Percentiles rank a stretch among this genome's conserved stretches.
Evolutionary conservation across 129 eudicot genomes (phyloP).

Genomic region (Flaveria bidentis): DNA sequence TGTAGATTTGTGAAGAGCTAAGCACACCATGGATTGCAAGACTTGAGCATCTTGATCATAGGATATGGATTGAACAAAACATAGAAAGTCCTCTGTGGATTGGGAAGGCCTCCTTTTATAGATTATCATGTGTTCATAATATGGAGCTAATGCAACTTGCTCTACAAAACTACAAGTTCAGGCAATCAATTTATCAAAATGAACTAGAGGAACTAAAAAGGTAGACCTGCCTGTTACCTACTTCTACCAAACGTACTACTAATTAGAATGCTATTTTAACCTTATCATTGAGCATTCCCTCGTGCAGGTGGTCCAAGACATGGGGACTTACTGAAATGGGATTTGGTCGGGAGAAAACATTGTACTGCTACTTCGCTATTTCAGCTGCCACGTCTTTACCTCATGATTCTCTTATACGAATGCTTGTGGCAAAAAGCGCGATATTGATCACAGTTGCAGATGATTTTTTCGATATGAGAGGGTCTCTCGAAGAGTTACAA

Average conservation of each 20-base stretch:
- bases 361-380: constrained; percentile 50
- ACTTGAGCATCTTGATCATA: constrained; percentile 63
- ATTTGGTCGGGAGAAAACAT: constrained; percentile 72
- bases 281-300: neutral
- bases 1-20: constrained; percentile 56
- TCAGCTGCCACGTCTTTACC: constrained; percentile 45
- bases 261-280: no score
- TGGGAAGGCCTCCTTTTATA: constrained; percentile 55
- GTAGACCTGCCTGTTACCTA: constrained; percentile 19
- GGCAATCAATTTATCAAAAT: constrained; percentile 43
- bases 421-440: constrained; percentile 52
- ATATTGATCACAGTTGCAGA: constrained; percentile 63
- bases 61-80: constrained; percentile 66
- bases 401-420: constrained; percentile 46
- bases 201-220: constrained; percentile 59
- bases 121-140: constrained; percentile 49
- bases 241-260: no score
- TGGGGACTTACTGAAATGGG: constrained; percentile 67
- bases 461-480: constrained; percentile 65
- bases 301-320: constrained; percentile 60
- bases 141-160: constrained; percentile 55
- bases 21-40: constrained; percentile 63
- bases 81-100: constrained; percentile 32
- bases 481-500: constrained; percentile 46
- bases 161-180: constrained; percentile 40